A percentile compares a stretch with the other conserved stretches of the same genome.
Evolutionary conservation across 1,139 yeast species (phyloP).

Genomic region (Hemisphaericaspora xylofermentans): DNA sequence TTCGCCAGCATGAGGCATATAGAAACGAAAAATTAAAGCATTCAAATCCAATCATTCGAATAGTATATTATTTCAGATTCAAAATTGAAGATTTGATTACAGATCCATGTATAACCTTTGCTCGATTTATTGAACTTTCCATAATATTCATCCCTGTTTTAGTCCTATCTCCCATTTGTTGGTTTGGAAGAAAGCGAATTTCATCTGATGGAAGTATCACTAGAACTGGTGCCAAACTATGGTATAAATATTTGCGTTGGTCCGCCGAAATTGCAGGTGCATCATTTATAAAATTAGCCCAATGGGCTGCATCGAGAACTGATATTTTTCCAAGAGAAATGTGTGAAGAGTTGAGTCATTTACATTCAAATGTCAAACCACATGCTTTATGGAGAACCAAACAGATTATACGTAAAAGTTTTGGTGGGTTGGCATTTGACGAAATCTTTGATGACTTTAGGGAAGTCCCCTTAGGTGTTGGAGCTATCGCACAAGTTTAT

Average conservation of each 20-base stretch:
- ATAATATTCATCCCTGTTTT: constrained; percentile 71
- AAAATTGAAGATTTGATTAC: constrained; percentile 50
- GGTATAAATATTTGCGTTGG: constrained; percentile 69
- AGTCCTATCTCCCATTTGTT: constrained; percentile 61
- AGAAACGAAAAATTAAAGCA: constrained; percentile 25
- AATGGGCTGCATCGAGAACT: constrained; percentile 99
- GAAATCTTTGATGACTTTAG: constrained; percentile 82
- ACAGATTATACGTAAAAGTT: constrained; percentile 56
- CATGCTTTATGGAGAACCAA: constrained; percentile 69
- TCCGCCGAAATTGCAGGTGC: constrained; percentile 89
- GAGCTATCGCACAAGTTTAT: constrained; percentile 97
- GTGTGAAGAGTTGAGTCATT: constrained; percentile 71
- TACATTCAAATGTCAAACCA: constrained; percentile 81
- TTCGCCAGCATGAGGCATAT: constrained; percentile 24
- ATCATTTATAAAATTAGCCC: constrained; percentile 91
- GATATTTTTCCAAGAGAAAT: constrained; percentile 82
- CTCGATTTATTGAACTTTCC: constrained; percentile 69
- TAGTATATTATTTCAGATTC: constrained; percentile 38
- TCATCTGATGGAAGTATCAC: constrained; percentile 28
- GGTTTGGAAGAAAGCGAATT: constrained; percentile 51
- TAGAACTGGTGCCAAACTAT: constrained; percentile 61
- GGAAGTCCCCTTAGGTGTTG: constrained; percentile 82
- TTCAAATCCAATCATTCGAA: constrained; percentile 26
- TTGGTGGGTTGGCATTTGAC: constrained; percentile 60
- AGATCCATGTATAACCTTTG: constrained; percentile 69